A percentile compares a stretch with the other conserved stretches of the same genome.
Conservation (phyloP, 2,329 filamentous ascomycete species). For the Claviceps spartinae region DNA sequence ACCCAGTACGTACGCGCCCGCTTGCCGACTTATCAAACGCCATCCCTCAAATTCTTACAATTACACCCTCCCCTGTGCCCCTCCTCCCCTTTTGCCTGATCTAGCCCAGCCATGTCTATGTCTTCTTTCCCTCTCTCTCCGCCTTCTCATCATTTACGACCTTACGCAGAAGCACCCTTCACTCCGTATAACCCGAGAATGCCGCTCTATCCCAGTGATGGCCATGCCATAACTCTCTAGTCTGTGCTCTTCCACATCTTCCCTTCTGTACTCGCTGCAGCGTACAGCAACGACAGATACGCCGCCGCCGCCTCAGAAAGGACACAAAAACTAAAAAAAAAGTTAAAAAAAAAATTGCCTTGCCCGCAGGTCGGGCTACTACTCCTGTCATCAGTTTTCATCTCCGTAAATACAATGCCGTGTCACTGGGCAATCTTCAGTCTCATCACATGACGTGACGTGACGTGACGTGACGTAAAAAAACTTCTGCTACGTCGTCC, state of each 20-base stretch:
- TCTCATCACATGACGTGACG: no score
- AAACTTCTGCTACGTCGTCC: neutral
- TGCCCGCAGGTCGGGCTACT: neutral
- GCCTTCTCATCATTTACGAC: neutral
- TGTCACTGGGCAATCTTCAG: no score
- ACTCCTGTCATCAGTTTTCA: neutral
- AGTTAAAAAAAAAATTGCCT: no score
- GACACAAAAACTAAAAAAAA: neutral
- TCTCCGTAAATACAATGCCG: neutral
- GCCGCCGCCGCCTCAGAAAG: neutral
- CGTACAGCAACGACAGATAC: constrained; percentile 2
- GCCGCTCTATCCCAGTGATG: neutral
- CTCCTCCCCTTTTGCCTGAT: neutral
- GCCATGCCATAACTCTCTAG: neutral
- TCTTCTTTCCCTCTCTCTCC: neutral
- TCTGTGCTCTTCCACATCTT: neutral
- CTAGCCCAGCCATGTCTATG: neutral
- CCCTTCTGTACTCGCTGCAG: neutral
- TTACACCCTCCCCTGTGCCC: neutral
- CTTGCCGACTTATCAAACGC: neutral
- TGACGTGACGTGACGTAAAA: neutral
- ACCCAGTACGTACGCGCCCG: neutral
- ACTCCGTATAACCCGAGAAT: no score
- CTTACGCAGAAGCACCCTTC: no score
- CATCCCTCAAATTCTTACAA: neutral